Percentiles rank a stretch among this genome's conserved stretches.
Conservation (phyloP, 2,329 filamentous ascomycete species). For the Fusarium napiforme region DNA sequence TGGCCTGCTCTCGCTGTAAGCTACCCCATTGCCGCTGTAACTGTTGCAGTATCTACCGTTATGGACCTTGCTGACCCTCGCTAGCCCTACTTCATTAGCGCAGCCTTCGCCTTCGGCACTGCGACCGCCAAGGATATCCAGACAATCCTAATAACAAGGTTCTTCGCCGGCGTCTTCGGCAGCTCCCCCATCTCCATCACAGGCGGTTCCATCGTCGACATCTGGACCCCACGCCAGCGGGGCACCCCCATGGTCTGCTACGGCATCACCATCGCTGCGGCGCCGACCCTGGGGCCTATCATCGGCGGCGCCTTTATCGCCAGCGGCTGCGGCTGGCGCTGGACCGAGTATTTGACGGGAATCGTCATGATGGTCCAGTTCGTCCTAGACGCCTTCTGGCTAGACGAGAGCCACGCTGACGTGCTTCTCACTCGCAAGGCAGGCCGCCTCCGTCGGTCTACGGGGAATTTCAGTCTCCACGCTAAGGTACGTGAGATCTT, state of each 20-base stretch:
- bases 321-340: neutral
- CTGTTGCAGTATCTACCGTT: neutral
- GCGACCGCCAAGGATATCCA: constrained; percentile 1
- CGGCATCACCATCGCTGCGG: neutral
- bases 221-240: neutral
- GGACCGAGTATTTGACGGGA: neutral
- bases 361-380: constrained; percentile 1
- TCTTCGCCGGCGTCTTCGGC: neutral
- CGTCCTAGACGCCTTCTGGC: neutral
- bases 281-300: neutral
- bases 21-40: neutral
- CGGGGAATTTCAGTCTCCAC: neutral
- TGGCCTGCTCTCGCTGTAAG: neutral
- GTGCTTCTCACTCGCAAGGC: neutral
- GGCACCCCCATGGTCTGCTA: neutral
- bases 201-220: neutral
- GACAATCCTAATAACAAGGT: neutral
- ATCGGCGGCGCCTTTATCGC: neutral
- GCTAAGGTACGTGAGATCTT: neutral
- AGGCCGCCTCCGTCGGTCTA: neutral
- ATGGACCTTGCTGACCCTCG: neutral
- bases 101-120: constrained; percentile 3
- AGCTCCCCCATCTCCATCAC: constrained; percentile 4
- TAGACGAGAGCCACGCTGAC: neutral
- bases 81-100: neutral